Evolutionary conservation across 306 rosid genomes (phyloP), one percentile per base, ranked within the genome.

Genomic region (Leucaena leucocephala): DNA sequence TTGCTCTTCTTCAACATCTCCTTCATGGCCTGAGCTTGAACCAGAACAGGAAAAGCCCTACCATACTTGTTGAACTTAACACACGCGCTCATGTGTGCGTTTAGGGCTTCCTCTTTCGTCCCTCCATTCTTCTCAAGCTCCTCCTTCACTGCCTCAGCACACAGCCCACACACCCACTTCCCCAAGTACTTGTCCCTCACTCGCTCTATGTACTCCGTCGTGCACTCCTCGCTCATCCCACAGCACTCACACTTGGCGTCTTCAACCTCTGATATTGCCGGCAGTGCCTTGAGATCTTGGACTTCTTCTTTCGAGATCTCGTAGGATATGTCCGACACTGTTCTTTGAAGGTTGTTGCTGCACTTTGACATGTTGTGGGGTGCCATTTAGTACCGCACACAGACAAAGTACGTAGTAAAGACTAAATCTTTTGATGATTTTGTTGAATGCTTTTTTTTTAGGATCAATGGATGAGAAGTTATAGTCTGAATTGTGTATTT

Each of bases 211-310:
- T 91, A 96, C 87, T 91, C 94, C 0, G 82, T 89, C 8, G 99
- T 96, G 86, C 82, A 93, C 90, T 96, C 99, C 85, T 96, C 97
- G 36, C 85, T 74, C 97, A 96, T 93, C 16, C 99, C 97, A 71
- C 99, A 96, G 16, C 99, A 96, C 84, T 96, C 98, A 21, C 99
- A 96, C 82, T 81, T 90, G 1, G 91, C 97, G 42, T 96, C 88
- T 68, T 84, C 92, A 1, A 90, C 97, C 78, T 96, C 99, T 0
- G 79, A 87, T 27, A 93, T 82, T 2, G 97, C 79, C 13, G 92
- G 85, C 42, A 96, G 97, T 49, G 82, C 15, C 12, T 40, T 57
- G 19, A 65, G 27, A 5, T 82, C 75, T 54, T 54, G 19, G 1
- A 27, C 27, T 27, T 49, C 84, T 63, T 85, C 91, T 65, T 89